Evolutionary conservation across 2,329 filamentous ascomycete species (phyloP).

Genomic region (Cryphonectria carpinicola): DNA sequence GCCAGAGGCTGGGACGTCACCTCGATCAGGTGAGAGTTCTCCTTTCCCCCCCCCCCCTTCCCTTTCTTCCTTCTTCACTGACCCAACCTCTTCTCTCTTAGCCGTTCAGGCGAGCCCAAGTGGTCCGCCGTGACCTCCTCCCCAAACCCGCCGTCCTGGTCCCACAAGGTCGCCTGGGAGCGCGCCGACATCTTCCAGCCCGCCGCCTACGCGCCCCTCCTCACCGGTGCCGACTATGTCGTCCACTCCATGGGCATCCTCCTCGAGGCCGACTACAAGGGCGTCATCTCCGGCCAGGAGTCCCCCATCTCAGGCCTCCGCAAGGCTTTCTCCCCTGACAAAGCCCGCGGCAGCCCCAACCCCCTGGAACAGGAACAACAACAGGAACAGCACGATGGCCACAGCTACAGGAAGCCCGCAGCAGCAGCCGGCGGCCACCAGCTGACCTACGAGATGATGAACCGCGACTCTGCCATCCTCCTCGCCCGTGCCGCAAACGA

Average conservation of each 20-base stretch:
- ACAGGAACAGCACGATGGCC: constrained; percentile 45
- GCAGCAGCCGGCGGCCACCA: constrained; percentile 54
- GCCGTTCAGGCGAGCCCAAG: constrained; percentile 85
- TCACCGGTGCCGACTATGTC: constrained; percentile 79
- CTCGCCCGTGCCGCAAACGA: constrained; percentile 77
- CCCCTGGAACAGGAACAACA: constrained; percentile 53
- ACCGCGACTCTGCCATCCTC: constrained; percentile 83
- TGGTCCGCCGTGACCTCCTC: constrained; percentile 83
- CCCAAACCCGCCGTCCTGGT: constrained; percentile 74
- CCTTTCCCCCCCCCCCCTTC: neutral
- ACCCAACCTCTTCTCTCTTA: constrained; percentile 41
- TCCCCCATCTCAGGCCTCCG: constrained; percentile 78
- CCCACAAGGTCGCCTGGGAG: constrained; percentile 82
- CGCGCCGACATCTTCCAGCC: constrained; percentile 87
- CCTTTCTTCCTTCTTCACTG: neutral
- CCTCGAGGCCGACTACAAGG: constrained; percentile 97
- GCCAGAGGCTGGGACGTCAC: constrained; percentile 88
- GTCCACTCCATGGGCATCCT: constrained; percentile 96
- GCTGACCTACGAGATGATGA: constrained; percentile 97
- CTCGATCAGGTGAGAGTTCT: constrained; percentile 74
- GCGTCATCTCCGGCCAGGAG: constrained; percentile 80
- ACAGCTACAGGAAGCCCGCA: constrained; percentile 66
- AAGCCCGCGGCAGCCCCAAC: constrained; percentile 55
- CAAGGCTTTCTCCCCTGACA: constrained; percentile 74
- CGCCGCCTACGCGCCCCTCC: constrained; percentile 73